phyloP scores from a whole-genome alignment of 345 rosid genomes.

The Triadica sebifera region DNA sequence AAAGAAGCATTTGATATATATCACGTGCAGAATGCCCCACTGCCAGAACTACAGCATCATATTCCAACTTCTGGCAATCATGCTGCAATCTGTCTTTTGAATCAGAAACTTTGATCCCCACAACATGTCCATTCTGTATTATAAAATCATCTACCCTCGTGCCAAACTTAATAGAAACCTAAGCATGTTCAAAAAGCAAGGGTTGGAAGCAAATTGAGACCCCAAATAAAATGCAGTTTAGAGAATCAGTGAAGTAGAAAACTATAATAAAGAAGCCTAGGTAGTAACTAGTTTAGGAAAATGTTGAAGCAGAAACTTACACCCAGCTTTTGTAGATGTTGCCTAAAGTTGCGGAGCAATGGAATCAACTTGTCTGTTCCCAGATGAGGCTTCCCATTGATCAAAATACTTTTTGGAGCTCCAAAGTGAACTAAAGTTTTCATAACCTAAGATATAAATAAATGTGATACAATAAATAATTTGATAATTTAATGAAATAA shows the following conservation, averaged over 20 bases:
- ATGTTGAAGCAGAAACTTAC: constrained; percentile 45
- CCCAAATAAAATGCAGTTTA: neutral
- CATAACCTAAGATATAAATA: constrained; percentile 56
- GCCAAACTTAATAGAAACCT: constrained; percentile 82
- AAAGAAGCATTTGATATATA: constrained; percentile 81
- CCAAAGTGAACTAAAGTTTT: constrained; percentile 91
- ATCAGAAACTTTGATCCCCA: constrained; percentile 69
- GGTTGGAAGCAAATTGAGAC: constrained; percentile 13
- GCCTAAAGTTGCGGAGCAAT: constrained; percentile 71
- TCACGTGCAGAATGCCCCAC: constrained; percentile 99
- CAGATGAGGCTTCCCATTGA: constrained; percentile 95
- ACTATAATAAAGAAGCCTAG: neutral
- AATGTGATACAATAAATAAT: neutral
- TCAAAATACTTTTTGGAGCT: constrained; percentile 70
- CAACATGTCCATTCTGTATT: constrained; percentile 54
- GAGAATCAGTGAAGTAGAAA: neutral
- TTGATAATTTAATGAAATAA: neutral
- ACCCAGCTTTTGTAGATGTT: constrained; percentile 66
- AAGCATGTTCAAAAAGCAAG: constrained; percentile 18
- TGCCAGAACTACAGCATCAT: constrained; percentile 82
- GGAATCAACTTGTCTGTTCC: constrained; percentile 93
- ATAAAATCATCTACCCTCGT: constrained; percentile 84
- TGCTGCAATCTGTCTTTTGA: constrained; percentile 40
- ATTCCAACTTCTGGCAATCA: constrained; percentile 40
- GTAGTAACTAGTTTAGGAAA: neutral